Evolutionary conservation across 345 rosid genomes (phyloP), one percentile per base, ranked within the genome.

Genomic region (Linum usitatissimum): DNA sequence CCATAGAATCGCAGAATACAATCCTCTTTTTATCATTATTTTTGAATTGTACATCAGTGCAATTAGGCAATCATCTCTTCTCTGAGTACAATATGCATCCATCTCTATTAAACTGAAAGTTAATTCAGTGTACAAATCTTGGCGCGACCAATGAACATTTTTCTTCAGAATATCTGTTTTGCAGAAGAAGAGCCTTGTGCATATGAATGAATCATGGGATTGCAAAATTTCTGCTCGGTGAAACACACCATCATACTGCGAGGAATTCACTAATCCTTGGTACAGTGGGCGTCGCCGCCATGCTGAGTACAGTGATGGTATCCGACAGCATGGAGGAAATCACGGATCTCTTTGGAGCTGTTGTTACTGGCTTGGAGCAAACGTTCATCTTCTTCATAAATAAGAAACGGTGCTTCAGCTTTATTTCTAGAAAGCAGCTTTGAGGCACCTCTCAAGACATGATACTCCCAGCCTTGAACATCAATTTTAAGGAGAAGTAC

Each of bases 381-480:
- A 49, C 82, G 80, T 66, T 87, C 99, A 59, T 93, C 99, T 70
- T 93, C 97, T 74, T 93, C 99, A 0, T 87, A 93, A 48, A 93
- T 93, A 6, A 93, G 57, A 73, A 86, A 93, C 2, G 99, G 99
- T 55, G 97, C 92, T 68, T 87, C 86, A 15, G 77, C 57, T 30
- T 82, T 82, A 63, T 84, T 83, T 79, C 95, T 77, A 0, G 88
- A 87, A 3, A 93, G 78, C 20, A 93, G 71, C 76, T 85, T 87
- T 58, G 76, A 42, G 17, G 97, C 95, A 9, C 99, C 99, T 66
- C 82, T 93, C 63, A 93, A 54, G 9, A 93, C 99, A 59, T 90
- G 97, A 75, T 83, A 78, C 70, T 93, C 97, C 97, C 99, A 93
- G 61, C 97, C 99, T 73, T 90, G 99, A 69, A 93, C 97, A 58